Conservation (phyloP, 371 early-diverging fungal genomes). For the Mucor velutinosus region DNA sequence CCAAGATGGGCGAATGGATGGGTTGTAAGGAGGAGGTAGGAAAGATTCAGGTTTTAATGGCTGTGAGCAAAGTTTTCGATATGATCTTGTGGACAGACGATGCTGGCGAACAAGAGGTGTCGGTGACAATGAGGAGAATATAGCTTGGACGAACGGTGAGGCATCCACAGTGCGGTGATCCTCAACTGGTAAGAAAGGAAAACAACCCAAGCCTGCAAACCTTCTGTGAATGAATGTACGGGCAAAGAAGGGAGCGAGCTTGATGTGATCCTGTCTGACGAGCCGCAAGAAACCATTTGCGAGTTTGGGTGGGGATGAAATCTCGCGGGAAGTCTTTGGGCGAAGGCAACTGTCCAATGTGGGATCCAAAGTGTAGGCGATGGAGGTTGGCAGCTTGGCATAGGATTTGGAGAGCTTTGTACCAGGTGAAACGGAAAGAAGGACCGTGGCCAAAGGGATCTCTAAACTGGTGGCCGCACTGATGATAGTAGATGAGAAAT, state of each 20-base stretch:
- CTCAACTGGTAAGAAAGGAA: too few species aligned
- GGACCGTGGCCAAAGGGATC: slow-evolving; percentile 7
- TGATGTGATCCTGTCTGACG: background rate
- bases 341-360: background rate
- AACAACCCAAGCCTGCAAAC: too few species aligned
- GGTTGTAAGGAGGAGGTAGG: background rate
- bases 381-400: background rate
- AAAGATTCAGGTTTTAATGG: too few species aligned
- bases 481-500: background rate
- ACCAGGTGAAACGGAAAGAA: background rate
- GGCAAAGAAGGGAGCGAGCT: slow-evolving; percentile 1
- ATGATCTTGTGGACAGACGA: too few species aligned
- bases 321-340: background rate
- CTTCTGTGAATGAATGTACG: too few species aligned
- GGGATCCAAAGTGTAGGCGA: slow-evolving; percentile 4
- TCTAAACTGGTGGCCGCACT: background rate
- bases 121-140: too few species aligned
- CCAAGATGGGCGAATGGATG: too few species aligned
- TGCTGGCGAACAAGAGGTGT: too few species aligned
- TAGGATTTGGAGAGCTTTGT: background rate
- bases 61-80: too few species aligned
- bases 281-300: background rate
- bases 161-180: too few species aligned
- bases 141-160: too few species aligned
- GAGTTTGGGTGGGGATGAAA: background rate